Evolutionary conservation across 768 basidiomycete species (phyloP), one percentile per base, ranked within the genome.

Genomic region (Trametes sanguinea): DNA sequence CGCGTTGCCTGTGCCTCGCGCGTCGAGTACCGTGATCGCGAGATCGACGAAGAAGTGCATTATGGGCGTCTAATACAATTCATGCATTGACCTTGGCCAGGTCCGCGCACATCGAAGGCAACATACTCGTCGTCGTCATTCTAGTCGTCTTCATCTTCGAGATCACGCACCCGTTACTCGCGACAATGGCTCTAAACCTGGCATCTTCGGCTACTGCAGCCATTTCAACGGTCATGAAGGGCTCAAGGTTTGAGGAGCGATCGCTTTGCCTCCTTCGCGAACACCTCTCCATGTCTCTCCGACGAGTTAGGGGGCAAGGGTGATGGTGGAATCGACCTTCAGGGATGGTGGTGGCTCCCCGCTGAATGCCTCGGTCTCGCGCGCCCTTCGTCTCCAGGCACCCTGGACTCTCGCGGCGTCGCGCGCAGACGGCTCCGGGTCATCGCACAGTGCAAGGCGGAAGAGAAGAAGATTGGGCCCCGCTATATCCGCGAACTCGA

Each of bases 281-380:
- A 2, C 73, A 84, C 48, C 76, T 95, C 51, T 91, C 89, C 39
- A 97, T 96, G 94, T 81, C 86, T 1, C 80, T 95, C 4, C 79
- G 75, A 48, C 84, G 86, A 53, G 86, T 95, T 95, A 14, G 94
- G 94, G 4, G 93, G 94, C n/a, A 85, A 81, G 68, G 81, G 85
- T n/a, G 95, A 96, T 71, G 93, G 94, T 4, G 95, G 95, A 0
- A 78, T 97, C 45, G 95, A 97, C 74, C 78, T 96, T 22, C 72
- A 88, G 55, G 95, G 95, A 14, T 95, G 93, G 92, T 96, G 95
- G 95, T 94, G 88, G 88, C 76, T 96, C 4, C 63, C 94, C 90
- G 11, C 56, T 35, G 44, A 42, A 22, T 57, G 48, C 47, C 27
- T 63, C 27, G 33, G 30, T 6, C 27, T 43, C 2, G 33, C 29